These are phyloP conservation scores for Wickerhamiella hasegawae DNA, from an alignment of 805 yeast species.

Conservation along the genomic window DNA sequence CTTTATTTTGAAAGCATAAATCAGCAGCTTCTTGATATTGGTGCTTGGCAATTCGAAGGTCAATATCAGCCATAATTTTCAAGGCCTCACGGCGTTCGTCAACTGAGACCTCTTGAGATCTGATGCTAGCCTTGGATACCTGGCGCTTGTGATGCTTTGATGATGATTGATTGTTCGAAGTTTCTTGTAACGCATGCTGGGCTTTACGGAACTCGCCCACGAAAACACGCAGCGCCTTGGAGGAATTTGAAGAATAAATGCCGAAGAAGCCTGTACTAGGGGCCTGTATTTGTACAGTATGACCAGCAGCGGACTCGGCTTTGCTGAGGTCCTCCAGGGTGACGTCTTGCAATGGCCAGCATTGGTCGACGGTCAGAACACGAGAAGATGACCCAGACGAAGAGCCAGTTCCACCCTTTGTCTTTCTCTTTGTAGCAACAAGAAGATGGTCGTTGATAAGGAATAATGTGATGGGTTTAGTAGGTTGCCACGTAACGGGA, in stretches of 20 bases:
- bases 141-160: neutral
- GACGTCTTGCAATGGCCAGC: conserved; percentile 61
- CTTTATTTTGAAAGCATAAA: conserved; percentile 5
- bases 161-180: neutral
- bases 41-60: conserved; percentile 47
- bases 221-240: neutral
- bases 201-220: conserved; percentile 2
- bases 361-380: conserved; percentile 51
- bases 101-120: neutral
- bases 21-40: conserved; percentile 32
- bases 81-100: conserved; percentile 38
- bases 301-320: conserved; percentile 18
- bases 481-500: conserved; percentile 68
- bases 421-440: conserved; percentile 42
- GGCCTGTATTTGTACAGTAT: conserved; percentile 8
- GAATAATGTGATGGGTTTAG: conserved; percentile 60
- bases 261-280: neutral
- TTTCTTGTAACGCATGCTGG: neutral
- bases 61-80: conserved; percentile 51
- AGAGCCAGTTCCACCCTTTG: conserved; percentile 22
- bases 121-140: neutral
- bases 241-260: neutral
- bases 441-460: conserved; percentile 62
- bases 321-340: conserved; percentile 18
- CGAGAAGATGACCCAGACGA: conserved; percentile 21